A percentile compares a stretch with the other conserved stretches of the same genome.
These are phyloP conservation scores for Penicillium psychrofluorescens DNA, from an alignment of 495 filamentous ascomycete species.

Conservation along the genomic window DNA sequence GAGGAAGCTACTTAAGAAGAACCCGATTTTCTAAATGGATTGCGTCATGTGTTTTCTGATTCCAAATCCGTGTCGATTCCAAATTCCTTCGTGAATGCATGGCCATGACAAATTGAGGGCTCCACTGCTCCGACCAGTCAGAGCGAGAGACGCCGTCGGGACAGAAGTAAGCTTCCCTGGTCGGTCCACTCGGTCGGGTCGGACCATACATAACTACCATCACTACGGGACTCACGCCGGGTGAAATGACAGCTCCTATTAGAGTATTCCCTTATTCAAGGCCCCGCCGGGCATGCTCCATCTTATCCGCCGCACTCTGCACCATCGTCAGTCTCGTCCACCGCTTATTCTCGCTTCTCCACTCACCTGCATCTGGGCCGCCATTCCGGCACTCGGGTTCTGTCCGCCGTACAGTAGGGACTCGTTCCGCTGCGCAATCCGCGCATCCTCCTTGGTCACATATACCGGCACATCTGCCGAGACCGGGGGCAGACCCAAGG, in stretches of 20 bases:
- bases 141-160: no score
- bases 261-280: no score
- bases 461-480: conserved; percentile 14
- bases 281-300: conserved; percentile 13
- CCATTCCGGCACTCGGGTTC: conserved; percentile 19
- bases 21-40: not conserved
- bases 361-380: conserved; percentile 30
- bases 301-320: conserved; percentile 29
- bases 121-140: no score
- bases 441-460: conserved; percentile 29
- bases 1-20: conserved; percentile 21
- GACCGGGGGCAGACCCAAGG: conserved; percentile 15
- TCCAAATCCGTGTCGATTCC: conserved; percentile 2
- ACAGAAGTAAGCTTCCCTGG: no score
- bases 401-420: conserved; percentile 23
- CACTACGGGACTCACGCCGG: no score
- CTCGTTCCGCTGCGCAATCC: conserved; percentile 27
- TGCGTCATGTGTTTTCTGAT: conserved; percentile 3
- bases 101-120: conserved; percentile 3
- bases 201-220: no score
- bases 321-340: conserved; percentile 2
- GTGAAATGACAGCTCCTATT: not conserved
- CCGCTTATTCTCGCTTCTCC: not conserved
- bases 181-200: no score
- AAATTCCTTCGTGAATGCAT: conserved; percentile 4